Evolutionary conservation across 306 rosid genomes (phyloP).

Genomic region (Mucuna pruriens): DNA sequence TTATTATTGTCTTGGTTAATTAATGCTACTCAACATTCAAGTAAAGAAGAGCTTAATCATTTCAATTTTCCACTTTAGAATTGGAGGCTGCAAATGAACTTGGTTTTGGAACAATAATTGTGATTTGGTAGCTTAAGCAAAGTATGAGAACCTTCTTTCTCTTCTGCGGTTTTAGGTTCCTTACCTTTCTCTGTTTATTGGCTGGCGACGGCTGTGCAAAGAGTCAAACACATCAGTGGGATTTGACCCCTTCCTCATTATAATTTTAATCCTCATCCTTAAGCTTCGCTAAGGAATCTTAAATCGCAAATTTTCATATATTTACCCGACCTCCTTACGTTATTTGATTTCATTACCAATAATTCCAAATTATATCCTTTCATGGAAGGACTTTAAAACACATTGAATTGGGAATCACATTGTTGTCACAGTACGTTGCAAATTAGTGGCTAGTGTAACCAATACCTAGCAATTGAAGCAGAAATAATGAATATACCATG

Average conservation of each 20-base stretch:
- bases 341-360: neutral
- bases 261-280: neutral
- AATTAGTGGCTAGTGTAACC: too few relatives aligned
- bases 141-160: conserved; percentile 24
- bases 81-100: neutral
- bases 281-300: neutral
- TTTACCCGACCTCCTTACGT: neutral
- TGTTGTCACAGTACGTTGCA: neutral
- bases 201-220: conserved; percentile 22
- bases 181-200: neutral
- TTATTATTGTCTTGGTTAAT: neutral
- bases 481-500: too few relatives aligned
- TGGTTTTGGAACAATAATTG: conserved; percentile 25
- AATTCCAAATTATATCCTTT: neutral
- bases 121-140: conserved; percentile 35
- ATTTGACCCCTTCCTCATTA: neutral
- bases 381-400: neutral
- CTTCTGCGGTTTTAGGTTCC: conserved; percentile 4
- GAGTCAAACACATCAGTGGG: neutral
- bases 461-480: too few relatives aligned
- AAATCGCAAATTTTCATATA: neutral
- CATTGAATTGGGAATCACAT: neutral
- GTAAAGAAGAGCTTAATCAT: neutral
- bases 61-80: neutral
- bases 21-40: neutral